Base-by-base conservation (phyloP, 495 filamentous ascomycete genomes). In the Pseudomonodictys pantanalensis region DNA sequence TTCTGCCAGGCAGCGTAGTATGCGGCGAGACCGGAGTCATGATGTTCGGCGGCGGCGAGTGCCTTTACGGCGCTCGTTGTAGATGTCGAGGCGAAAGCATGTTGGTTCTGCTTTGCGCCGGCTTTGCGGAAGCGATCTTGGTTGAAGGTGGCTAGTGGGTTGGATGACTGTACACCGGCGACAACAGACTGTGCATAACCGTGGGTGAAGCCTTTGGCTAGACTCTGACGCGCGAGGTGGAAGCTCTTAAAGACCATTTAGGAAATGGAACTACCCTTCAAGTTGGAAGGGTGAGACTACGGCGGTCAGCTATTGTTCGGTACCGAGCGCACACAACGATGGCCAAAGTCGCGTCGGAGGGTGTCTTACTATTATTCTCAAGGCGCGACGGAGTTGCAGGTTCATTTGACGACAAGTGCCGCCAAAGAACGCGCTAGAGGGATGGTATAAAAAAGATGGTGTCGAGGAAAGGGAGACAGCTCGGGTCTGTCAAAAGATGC, bases 171-270 rank as follows among this genome's bases (percentile, higher is more conserved):
- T 71, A 91, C 83, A 78, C 91, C 92, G 62, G 93, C 93, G 74
- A 97, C 92, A 76, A 98, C 86, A 64, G 92, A 95, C 73, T 97
- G 92, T 73, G 91, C 90, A 81, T 95, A 97, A 76, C 92, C 92
- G 82, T 96, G 90, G 71, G 90, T 92, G 73, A 97, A 86, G 73
- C 90, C 88, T 81, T 97, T 97, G 65, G 88, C 83, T 71, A 96
- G 87, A 85, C 89, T 92, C 78, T 92, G 90, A 76, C 95, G 93
- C 83, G 95, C 90, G 82, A 97, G 86, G 76, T 91, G 89, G 78
- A 91, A 83, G 66, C 87, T 79, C 71, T 89, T 89, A 75, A 89
- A 87, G 68, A 89, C 86, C 87, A 90, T 90, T 88, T 86, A 86
- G 85, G 75, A 79, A 64, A 78, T 71, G 62, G 75, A 67, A 25